Evolutionary conservation across 352 stramenopile genomes (phyloP), one percentile per base, ranked within the genome.

Genomic region (Globisporangium paddicum): DNA sequence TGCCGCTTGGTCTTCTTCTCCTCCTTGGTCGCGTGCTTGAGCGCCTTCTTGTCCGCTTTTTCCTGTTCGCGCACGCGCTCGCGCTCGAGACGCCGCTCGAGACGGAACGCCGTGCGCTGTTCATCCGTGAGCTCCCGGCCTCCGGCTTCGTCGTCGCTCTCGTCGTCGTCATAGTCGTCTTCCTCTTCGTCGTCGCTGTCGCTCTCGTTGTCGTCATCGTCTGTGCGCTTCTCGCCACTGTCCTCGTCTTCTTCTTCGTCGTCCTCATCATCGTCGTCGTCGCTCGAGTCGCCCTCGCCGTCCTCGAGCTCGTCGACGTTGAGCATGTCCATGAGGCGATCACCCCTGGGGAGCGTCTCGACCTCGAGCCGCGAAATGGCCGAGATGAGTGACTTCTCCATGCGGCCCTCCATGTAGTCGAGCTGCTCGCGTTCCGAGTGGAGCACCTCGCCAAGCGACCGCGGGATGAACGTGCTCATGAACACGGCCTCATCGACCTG

Each of bases 11-110:
- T 79, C 50, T 90, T 92, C 57, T 96, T 95, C 48, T 91, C 82
- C 52, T 98, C 92, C 68, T 98, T 99, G 0, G 96, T 84, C 54
- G 87, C 73, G 63, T 98, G 97, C 68, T 99, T 99, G 60, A 98
- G 96, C n/a, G 84, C 81, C 75, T 97, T 98, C 52, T 92, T 93
- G 44, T 75, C 83, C 21, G 68, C 21, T 52, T 90, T 90, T 25
- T 89, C 80, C 16, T 81, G 55, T 14, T 70, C 68, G 26, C 76
- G 78, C 5, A 72, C 63, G 38, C 72, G 63, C 52, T 93, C 86
- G 28, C 82, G 79, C 48, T 86, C 76, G 30, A 84, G 68, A 18
- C 83, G 81, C 54, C 95, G 86, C 64, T 95, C 80, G 52, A 84
- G 82, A 16, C 93, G 78, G 62, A 86, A 97, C 47, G 85, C 81